Percentiles rank a stretch among this genome's conserved stretches.
Conservation (phyloP, 2,329 filamentous ascomycete genomes). For the Huntiella omanensis region DNA sequence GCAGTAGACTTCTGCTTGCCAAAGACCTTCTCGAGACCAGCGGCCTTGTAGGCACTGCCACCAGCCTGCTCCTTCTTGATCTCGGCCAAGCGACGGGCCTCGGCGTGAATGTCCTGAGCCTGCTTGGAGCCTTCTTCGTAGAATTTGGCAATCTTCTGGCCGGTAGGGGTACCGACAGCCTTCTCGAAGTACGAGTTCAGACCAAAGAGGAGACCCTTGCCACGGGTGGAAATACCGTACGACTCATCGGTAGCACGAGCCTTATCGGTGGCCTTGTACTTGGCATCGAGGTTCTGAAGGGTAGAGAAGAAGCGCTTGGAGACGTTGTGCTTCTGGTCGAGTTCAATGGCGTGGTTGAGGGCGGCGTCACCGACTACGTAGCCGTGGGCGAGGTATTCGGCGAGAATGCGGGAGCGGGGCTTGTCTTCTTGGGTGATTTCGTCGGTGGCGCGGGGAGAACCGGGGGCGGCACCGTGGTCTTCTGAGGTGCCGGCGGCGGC, state of each 20-base stretch:
- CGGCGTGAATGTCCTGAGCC: conserved; percentile 80
- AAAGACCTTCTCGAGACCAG: conserved; percentile 38
- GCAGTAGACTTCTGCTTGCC: conserved; percentile 27
- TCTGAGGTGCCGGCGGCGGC: conserved; percentile 47
- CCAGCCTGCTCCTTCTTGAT: conserved; percentile 55
- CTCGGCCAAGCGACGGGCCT: conserved; percentile 74
- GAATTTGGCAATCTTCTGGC: conserved; percentile 72
- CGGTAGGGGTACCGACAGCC: conserved; percentile 69
- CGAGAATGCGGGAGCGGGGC: conserved; percentile 78
- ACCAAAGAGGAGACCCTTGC: conserved; percentile 42
- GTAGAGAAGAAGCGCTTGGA: conserved; percentile 60
- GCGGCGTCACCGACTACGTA: conserved; percentile 63
- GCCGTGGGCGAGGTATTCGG: conserved; percentile 91
- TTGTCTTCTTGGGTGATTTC: conserved; percentile 91
- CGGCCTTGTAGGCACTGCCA: conserved; percentile 38
- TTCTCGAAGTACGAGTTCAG: conserved; percentile 87
- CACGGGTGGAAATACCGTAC: conserved; percentile 64
- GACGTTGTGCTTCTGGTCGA: conserved; percentile 81
- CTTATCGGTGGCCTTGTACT: conserved; percentile 75
- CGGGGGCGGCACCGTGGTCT: conserved; percentile 25
- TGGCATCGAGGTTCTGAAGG: conserved; percentile 59
- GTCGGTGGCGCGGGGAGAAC: conserved; percentile 20
- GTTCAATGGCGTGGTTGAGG: conserved; percentile 64
- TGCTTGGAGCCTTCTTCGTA: conserved; percentile 74
- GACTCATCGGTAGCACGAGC: conserved; percentile 68